A percentile compares a stretch with the other conserved stretches of the same genome.
phyloP scores from a whole-genome alignment of 768 basidiomycete species.

The Boletus patriciae region DNA sequence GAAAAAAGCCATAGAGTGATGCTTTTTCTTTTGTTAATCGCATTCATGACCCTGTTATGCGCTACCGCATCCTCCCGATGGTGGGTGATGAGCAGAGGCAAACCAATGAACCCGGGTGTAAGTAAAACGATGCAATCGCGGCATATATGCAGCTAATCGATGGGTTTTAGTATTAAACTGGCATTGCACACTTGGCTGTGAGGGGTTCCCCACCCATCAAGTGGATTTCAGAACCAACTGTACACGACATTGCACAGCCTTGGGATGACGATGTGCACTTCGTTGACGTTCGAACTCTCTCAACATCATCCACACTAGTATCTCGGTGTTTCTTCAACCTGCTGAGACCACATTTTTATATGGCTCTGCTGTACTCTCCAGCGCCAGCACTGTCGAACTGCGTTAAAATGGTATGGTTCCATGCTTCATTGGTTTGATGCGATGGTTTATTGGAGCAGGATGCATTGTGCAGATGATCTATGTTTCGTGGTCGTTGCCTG shows the following conservation, averaged over 20 bases:
- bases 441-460: conserved; percentile 5
- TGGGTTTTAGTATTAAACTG: background rate
- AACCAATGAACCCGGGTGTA: conserved; percentile 1
- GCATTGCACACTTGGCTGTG: background rate
- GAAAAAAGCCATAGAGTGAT: background rate
- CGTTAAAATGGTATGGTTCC: conserved; percentile 7
- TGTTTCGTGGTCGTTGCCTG: background rate
- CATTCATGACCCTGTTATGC: background rate
- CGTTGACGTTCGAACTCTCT: background rate
- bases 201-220: conserved; percentile 4
- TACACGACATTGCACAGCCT: conserved; percentile 27
- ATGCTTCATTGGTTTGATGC: background rate
- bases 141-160: conserved; percentile 19
- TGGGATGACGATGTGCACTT: conserved; percentile 9
- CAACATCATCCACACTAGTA: background rate
- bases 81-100: conserved; percentile 17
- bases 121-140: conserved; percentile 4
- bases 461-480: background rate
- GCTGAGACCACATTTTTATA: background rate
- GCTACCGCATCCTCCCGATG: conserved; percentile 23
- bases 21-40: background rate
- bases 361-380: background rate
- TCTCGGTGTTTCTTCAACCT: background rate
- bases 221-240: conserved; percentile 6
- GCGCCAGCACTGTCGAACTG: background rate